A percentile compares a stretch with the other conserved stretches of the same genome.
Conservation (phyloP, 1,139 yeast genomes). For the Blastobotrys buckinghamii region DNA sequence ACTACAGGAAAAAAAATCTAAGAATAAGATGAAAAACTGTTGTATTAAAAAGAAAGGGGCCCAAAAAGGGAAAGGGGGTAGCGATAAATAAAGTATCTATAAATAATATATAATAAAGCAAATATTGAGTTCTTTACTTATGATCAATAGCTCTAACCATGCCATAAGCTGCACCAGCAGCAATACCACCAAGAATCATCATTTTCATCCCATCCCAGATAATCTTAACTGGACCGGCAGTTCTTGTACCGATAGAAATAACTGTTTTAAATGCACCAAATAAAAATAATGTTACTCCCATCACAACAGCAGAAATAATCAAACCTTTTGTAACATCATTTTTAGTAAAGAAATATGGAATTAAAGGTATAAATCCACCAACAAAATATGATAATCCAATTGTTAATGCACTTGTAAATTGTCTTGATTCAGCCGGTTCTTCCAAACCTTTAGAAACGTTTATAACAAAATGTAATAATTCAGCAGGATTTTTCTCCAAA, state of each 20-base stretch:
- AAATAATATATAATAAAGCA: neutral
- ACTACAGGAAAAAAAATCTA: no score
- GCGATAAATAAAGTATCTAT: neutral
- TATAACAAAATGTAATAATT: constrained; percentile 64
- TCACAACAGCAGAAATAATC: constrained; percentile 65
- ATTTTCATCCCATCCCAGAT: constrained; percentile 79
- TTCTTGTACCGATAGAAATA: constrained; percentile 75
- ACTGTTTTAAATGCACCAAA: constrained; percentile 85
- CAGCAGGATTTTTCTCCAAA: constrained; percentile 54
- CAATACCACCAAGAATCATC: constrained; percentile 89
- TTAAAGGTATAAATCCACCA: constrained; percentile 76
- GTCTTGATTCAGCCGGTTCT: constrained; percentile 76
- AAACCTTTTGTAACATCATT: constrained; percentile 69
- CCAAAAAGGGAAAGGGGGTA: no score
- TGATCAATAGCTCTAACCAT: constrained; percentile 72
- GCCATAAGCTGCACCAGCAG: constrained; percentile 97
- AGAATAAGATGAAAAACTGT: no score
- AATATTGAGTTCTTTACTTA: neutral
- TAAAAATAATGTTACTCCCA: constrained; percentile 78
- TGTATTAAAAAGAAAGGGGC: no score
- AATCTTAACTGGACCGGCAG: constrained; percentile 44
- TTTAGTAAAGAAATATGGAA: constrained; percentile 71
- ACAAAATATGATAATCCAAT: constrained; percentile 70
- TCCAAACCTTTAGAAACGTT: constrained; percentile 71
- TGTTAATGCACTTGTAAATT: constrained; percentile 68